These are phyloP conservation scores for Xylaria sp. DNA, from an alignment of 2,329 filamentous ascomycete genomes.

Conservation along the genomic window DNA sequence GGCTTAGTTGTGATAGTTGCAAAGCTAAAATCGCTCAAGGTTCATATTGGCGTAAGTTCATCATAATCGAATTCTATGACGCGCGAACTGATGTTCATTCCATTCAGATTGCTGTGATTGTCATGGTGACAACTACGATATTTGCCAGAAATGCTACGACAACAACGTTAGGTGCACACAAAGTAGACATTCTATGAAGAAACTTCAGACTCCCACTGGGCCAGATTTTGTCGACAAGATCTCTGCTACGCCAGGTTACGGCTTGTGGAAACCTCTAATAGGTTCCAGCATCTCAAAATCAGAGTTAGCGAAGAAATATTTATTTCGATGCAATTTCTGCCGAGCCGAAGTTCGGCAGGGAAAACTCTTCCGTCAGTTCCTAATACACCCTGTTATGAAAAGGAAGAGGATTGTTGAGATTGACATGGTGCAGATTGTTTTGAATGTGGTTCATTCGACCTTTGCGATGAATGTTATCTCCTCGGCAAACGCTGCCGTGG, in stretches of 20 bases:
- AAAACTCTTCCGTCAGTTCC: background rate
- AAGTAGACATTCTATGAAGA: background rate
- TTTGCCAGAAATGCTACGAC: constrained; percentile 7
- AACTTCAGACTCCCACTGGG: background rate
- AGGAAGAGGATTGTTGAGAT: background rate
- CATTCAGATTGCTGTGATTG: constrained; percentile 16
- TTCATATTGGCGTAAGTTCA: constrained; percentile 12
- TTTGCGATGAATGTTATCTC: constrained; percentile 19
- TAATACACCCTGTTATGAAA: background rate
- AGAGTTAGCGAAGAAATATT: background rate
- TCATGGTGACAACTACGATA: constrained; percentile 1
- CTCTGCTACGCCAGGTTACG: background rate
- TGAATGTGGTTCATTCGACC: constrained; percentile 14
- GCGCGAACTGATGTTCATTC: background rate
- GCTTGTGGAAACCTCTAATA: background rate
- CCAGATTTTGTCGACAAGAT: constrained; percentile 6
- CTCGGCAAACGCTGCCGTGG: constrained; percentile 7
- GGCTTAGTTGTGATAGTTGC: constrained; percentile 6
- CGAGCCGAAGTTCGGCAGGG: constrained; percentile 6
- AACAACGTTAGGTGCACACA: constrained; percentile 1
- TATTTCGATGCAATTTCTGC: constrained; percentile 18
- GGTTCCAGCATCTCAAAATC: background rate
- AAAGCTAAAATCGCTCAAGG: constrained; percentile 2
- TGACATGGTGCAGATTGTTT: constrained; percentile 10
- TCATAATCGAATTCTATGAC: background rate